phyloP scores from a whole-genome alignment of 495 filamentous ascomycete species.

The Achaetomiella virescens region DNA sequence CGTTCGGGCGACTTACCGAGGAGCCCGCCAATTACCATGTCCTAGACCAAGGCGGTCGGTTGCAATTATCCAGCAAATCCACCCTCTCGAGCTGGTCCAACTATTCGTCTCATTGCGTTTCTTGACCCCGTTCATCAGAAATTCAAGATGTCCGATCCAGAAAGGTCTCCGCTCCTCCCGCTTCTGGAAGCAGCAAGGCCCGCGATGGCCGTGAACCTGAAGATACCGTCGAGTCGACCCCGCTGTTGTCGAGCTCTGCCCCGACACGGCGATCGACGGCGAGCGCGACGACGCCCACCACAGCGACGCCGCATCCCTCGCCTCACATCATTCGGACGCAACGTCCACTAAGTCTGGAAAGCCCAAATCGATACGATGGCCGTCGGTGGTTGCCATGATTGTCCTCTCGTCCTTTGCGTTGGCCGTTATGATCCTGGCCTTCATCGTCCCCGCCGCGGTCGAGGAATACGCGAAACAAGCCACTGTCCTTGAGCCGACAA shows the following conservation, averaged over 20 bases:
- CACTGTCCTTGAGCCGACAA: constrained; percentile 68
- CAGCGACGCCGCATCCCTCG: constrained; percentile 29
- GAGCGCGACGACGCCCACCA: constrained; percentile 29
- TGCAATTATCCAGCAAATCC: constrained; percentile 11
- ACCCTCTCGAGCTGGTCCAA: neutral
- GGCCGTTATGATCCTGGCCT: constrained; percentile 54
- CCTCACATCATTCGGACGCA: constrained; percentile 19
- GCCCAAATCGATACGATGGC: constrained; percentile 36
- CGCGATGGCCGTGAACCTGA: constrained; percentile 23
- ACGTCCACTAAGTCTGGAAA: constrained; percentile 18
- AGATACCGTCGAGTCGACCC: constrained; percentile 45
- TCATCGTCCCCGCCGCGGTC: constrained; percentile 71
- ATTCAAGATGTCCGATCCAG: constrained; percentile 40
- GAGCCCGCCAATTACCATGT: constrained; percentile 7
- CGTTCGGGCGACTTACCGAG: neutral
- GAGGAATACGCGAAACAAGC: constrained; percentile 83
- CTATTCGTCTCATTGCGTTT: neutral
- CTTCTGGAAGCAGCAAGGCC: constrained; percentile 23
- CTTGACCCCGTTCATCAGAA: neutral
- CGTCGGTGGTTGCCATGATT: constrained; percentile 42
- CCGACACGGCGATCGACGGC: constrained; percentile 41
- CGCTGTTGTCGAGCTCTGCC: constrained; percentile 42
- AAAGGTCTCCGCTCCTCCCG: constrained; percentile 38
- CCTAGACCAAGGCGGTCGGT: constrained; percentile 6
- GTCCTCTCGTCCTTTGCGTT: constrained; percentile 35